These are phyloP conservation scores for Xanthoparmelia taractica DNA, from an alignment of 495 filamentous ascomycete genomes.

Conservation along the genomic window DNA sequence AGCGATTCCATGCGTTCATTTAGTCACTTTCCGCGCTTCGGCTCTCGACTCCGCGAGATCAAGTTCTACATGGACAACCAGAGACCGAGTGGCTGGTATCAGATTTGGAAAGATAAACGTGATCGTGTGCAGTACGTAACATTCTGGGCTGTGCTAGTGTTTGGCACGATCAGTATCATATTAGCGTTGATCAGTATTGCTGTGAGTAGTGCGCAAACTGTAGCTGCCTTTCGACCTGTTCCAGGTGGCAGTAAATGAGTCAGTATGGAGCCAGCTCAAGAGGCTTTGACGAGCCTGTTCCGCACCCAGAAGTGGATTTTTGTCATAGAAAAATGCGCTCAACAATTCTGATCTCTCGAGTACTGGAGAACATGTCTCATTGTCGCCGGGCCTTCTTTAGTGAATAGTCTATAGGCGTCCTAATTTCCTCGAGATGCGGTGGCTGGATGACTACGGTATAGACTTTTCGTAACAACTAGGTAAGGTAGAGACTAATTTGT, in stretches of 20 bases:
- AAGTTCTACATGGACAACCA: conserved; percentile 19
- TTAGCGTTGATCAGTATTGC: conserved; percentile 13
- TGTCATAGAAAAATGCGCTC: too few species aligned
- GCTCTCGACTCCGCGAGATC: conserved; percentile 12
- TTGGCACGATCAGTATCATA: conserved; percentile 13
- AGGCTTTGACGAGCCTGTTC: not conserved
- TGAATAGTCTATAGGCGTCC: too few species aligned
- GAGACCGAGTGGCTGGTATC: conserved; percentile 10
- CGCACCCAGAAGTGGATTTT: not conserved
- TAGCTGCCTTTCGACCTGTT: conserved; percentile 7
- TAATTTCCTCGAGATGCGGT: too few species aligned
- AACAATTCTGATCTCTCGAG: too few species aligned
- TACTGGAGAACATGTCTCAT: too few species aligned
- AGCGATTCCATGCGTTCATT: conserved; percentile 4
- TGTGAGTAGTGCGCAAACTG: conserved; percentile 15
- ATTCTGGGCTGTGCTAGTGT: conserved; percentile 17
- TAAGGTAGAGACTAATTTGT: too few species aligned
- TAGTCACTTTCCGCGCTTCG: conserved; percentile 12
- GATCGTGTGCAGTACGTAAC: conserved; percentile 17
- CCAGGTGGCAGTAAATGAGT: not conserved
- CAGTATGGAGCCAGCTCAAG: not conserved
- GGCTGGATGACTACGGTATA: too few species aligned
- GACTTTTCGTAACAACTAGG: too few species aligned
- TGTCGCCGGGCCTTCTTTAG: too few species aligned
- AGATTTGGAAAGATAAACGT: conserved; percentile 20